Conservation (phyloP, 805 yeast species). For the Candida hungchunana region DNA sequence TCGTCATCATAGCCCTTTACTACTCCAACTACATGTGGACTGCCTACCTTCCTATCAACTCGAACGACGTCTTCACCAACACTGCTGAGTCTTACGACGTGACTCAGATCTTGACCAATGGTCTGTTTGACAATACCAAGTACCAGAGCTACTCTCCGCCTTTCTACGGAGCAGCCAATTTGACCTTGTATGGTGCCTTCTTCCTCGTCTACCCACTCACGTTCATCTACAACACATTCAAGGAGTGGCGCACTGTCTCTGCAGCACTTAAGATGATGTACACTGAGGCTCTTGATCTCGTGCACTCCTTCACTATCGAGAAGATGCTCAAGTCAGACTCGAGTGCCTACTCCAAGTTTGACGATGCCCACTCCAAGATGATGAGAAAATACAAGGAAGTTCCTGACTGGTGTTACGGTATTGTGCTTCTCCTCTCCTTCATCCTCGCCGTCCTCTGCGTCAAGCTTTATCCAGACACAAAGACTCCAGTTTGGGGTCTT, state of each 20-base stretch:
- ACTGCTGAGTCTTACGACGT: slow-evolving; percentile 46
- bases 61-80: slow-evolving; percentile 50
- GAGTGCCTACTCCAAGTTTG: slow-evolving; percentile 6
- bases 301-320: slow-evolving; percentile 7
- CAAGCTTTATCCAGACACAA: slow-evolving; percentile 37
- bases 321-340: slow-evolving; percentile 1
- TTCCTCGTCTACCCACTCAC: slow-evolving; percentile 45
- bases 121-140: slow-evolving; percentile 40
- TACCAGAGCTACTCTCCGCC: slow-evolving; percentile 62
- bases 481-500: slow-evolving; percentile 59
- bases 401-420: slow-evolving; percentile 45
- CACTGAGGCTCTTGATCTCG: slow-evolving; percentile 4
- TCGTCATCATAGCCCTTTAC: slow-evolving; percentile 34
- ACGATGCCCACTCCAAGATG: slow-evolving; percentile 36
- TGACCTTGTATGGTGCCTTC: slow-evolving; percentile 54
- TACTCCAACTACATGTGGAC: slow-evolving; percentile 38
- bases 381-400: slow-evolving; percentile 56
- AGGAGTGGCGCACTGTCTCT: slow-evolving; percentile 38
- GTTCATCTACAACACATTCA: slow-evolving; percentile 40
- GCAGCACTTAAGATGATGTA: slow-evolving; percentile 11
- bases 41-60: slow-evolving; percentile 38
- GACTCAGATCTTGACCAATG: slow-evolving; percentile 40
- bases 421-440: slow-evolving; percentile 39
- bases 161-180: slow-evolving; percentile 57
- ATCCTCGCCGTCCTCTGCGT: slow-evolving; percentile 43